A percentile compares a stretch with the other conserved stretches of the same genome.
Evolutionary conservation across 345 rosid species (phyloP).

Genomic region (Salix koriyanagi): DNA sequence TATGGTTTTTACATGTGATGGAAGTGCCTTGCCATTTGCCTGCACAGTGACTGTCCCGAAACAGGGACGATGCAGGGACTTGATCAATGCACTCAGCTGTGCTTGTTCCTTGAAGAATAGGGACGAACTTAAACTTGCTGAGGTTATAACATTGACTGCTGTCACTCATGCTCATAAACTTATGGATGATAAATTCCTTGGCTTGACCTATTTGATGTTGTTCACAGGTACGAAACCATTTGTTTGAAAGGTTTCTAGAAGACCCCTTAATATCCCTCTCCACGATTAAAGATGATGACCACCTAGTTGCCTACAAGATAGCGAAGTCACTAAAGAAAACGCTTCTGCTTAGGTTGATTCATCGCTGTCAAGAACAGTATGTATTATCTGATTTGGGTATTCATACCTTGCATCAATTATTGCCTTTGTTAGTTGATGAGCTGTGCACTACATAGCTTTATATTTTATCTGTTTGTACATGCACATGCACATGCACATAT

Average conservation of each 20-base stretch:
- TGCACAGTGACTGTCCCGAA: conserved; percentile 77
- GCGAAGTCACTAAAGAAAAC: conserved; percentile 51
- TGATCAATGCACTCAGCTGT: conserved; percentile 65
- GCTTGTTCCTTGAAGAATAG: conserved; percentile 72
- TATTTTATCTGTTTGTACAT: neutral
- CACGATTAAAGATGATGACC: conserved; percentile 91
- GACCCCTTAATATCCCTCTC: conserved; percentile 71
- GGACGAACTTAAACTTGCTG: conserved; percentile 84
- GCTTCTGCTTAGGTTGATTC: conserved; percentile 57
- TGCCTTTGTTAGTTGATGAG: neutral
- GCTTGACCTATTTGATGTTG: conserved; percentile 19
- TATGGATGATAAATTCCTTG: conserved; percentile 6
- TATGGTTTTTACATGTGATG: conserved; percentile 67
- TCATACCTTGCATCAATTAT: neutral
- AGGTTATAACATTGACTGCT: conserved; percentile 45
- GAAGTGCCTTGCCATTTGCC: conserved; percentile 57
- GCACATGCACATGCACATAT: neutral
- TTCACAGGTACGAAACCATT: conserved; percentile 57
- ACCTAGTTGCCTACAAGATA: conserved; percentile 85
- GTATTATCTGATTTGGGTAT: conserved; percentile 31
- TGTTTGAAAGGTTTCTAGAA: conserved; percentile 66
- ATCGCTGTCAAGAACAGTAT: conserved; percentile 72
- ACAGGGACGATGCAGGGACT: conserved; percentile 90
- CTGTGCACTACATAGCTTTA: neutral
- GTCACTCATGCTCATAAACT: conserved; percentile 7